phyloP scores from a whole-genome alignment of 2,329 filamentous ascomycete genomes.

The Ophidiomyces ophidiicola region DNA sequence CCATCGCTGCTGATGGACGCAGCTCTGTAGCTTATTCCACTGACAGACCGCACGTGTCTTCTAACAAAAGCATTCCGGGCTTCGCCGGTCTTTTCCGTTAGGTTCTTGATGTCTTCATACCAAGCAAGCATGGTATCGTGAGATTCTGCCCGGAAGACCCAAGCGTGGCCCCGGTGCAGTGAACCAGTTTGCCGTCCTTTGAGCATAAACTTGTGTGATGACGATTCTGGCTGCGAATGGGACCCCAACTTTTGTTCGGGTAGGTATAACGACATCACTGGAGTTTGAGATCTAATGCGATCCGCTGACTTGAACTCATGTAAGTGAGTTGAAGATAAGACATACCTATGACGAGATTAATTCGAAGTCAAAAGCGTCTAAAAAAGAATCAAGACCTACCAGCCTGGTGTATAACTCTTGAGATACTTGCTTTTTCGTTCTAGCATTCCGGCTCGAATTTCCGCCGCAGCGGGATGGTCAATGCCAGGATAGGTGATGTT shows the following conservation, averaged over 20 bases:
- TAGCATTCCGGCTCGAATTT: slow-evolving; percentile 79
- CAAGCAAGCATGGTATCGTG: slow-evolving; percentile 95
- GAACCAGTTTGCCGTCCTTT: slow-evolving; percentile 88
- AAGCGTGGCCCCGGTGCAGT: slow-evolving; percentile 69
- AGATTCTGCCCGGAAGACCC: slow-evolving; percentile 56
- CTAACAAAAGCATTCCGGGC: slow-evolving; percentile 80
- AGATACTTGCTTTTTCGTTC: slow-evolving; percentile 98
- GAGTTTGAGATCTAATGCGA: slow-evolving; percentile 65
- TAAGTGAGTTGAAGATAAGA: slow-evolving; percentile 87
- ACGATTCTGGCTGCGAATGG: slow-evolving; percentile 67
- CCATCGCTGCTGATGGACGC: slow-evolving; percentile 61
- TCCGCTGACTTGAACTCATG: slow-evolving; percentile 99
- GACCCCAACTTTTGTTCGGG: slow-evolving; percentile 92
- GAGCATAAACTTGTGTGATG: slow-evolving; percentile 93
- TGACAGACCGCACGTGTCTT: slow-evolving; percentile 65
- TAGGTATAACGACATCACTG: slow-evolving; percentile 91
- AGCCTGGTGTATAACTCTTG: slow-evolving; percentile 92
- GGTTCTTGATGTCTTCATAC: slow-evolving; percentile 81
- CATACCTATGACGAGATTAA: slow-evolving; percentile 53
- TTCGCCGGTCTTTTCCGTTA: slow-evolving; percentile 80
- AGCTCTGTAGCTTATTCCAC: slow-evolving; percentile 47
- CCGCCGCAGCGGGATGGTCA: slow-evolving; percentile 67
- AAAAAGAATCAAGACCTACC: slow-evolving; percentile 45
- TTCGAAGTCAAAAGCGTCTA: not conserved
- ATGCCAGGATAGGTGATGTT: slow-evolving; percentile 87